Percentiles rank a stretch among this genome's conserved stretches.
phyloP scores from a whole-genome alignment of 2,329 filamentous ascomycete species.

The Penicillium sp. region DNA sequence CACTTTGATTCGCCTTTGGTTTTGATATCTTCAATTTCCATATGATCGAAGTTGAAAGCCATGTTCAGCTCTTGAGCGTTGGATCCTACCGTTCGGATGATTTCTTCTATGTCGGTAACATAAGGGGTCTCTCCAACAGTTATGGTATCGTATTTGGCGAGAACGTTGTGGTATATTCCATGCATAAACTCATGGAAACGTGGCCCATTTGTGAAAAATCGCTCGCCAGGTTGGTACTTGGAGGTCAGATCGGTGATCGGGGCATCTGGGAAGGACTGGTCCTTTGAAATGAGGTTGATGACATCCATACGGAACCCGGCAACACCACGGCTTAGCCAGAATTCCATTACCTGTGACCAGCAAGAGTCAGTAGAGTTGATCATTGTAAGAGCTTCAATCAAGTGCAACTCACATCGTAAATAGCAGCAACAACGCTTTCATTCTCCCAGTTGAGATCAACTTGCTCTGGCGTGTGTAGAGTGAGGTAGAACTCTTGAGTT shows the following conservation, averaged over 20 bases:
- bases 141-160: slow-evolving; percentile 40
- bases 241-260: slow-evolving; percentile 47
- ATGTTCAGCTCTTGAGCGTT: slow-evolving; percentile 63
- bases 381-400: not conserved
- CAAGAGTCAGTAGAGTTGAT: not conserved
- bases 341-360: slow-evolving; percentile 60
- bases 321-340: slow-evolving; percentile 72
- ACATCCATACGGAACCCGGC: slow-evolving; percentile 67
- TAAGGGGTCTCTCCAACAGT: slow-evolving; percentile 47
- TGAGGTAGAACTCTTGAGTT: slow-evolving; percentile 70
- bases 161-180: slow-evolving; percentile 35
- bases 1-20: not conserved
- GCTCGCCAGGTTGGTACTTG: not conserved
- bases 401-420: slow-evolving; percentile 48
- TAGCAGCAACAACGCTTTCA: slow-evolving; percentile 61
- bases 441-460: slow-evolving; percentile 84
- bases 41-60: slow-evolving; percentile 56
- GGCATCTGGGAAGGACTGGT: slow-evolving; percentile 49
- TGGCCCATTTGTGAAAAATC: slow-evolving; percentile 26
- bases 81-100: slow-evolving; percentile 61
- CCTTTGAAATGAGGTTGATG: slow-evolving; percentile 68
- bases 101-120: slow-evolving; percentile 57
- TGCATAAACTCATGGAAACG: slow-evolving; percentile 41
- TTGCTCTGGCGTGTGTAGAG: slow-evolving; percentile 70
- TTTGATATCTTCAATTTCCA: not conserved